Conservation (phyloP, 2,329 filamentous ascomycete genomes). For the Colletotrichum orbiculare region DNA sequence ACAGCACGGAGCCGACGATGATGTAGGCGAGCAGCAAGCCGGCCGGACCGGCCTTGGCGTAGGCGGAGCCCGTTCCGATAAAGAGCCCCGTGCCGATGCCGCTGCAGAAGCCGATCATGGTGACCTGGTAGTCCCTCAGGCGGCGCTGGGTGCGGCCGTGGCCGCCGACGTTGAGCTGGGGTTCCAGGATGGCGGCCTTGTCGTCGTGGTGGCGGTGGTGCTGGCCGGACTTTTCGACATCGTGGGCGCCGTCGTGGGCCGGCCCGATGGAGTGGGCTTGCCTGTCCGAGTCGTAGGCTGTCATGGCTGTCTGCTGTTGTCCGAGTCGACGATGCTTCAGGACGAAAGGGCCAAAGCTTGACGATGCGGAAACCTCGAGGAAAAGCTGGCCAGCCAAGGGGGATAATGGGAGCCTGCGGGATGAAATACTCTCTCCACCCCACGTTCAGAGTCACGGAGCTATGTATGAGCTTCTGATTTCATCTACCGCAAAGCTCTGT, state of each 20-base stretch:
- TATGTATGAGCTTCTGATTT: conserved; percentile 4
- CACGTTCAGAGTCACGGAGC: neutral
- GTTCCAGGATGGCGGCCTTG: conserved; percentile 33
- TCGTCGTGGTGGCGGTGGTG: conserved; percentile 11
- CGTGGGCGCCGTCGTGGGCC: conserved; percentile 20
- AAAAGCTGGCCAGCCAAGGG: neutral
- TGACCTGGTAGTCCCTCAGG: conserved; percentile 52
- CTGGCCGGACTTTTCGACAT: conserved; percentile 22
- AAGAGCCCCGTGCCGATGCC: conserved; percentile 60
- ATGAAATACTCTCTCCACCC: too few species aligned
- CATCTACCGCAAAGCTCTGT: conserved; percentile 2
- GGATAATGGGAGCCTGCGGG: neutral
- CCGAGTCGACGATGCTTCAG: neutral
- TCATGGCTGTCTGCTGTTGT: conserved; percentile 22
- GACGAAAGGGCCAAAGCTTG: neutral
- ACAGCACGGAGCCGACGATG: conserved; percentile 58
- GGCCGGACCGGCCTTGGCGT: conserved; percentile 54
- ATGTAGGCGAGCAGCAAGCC: conserved; percentile 56
- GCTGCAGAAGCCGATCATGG: conserved; percentile 62
- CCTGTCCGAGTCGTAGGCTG: conserved; percentile 21
- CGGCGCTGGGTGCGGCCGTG: conserved; percentile 36
- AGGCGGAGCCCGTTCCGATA: conserved; percentile 56
- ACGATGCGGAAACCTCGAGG: neutral
- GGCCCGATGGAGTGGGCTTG: conserved; percentile 22
- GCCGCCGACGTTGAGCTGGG: conserved; percentile 36